phyloP scores from a whole-genome alignment of 495 filamentous ascomycete species.

The Penicillium roqueforti region DNA sequence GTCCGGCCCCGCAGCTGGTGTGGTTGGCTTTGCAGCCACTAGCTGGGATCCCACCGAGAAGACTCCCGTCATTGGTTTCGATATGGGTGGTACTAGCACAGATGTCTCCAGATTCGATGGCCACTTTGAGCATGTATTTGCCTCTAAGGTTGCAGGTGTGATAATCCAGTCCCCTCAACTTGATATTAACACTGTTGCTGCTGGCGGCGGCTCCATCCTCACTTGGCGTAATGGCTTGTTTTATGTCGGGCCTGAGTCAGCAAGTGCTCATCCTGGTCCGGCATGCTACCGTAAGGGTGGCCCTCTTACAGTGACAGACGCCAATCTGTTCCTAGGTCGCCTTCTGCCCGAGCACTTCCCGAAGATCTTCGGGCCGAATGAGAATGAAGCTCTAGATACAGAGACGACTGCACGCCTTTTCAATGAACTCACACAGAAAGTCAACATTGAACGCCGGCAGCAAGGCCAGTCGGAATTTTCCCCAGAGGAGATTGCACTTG shows the following conservation, averaged over 20 bases:
- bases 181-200: conserved; percentile 97
- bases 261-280: conserved; percentile 87
- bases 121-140: conserved; percentile 93
- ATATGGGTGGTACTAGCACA: conserved; percentile 94
- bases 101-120: conserved; percentile 94
- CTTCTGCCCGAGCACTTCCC: conserved; percentile 94
- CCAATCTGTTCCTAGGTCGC: conserved; percentile 84
- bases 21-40: conserved; percentile 92
- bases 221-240: conserved; percentile 92
- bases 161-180: conserved; percentile 93
- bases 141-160: conserved; percentile 93
- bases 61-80: conserved; percentile 91
- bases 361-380: conserved; percentile 91
- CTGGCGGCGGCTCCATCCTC: conserved; percentile 84
- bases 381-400: conserved; percentile 79
- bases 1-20: conserved; percentile 61
- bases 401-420: conserved; percentile 74
- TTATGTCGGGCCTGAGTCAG: conserved; percentile 93
- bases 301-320: conserved; percentile 88
- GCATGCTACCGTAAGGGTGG: conserved; percentile 95
- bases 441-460: conserved; percentile 60
- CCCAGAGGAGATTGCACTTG: conserved; percentile 79
- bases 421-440: conserved; percentile 68
- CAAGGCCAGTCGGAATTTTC: conserved; percentile 65
- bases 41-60: conserved; percentile 83